phyloP scores from a whole-genome alignment of 2,329 filamentous ascomycete genomes.

The Aspergillus unguis region DNA sequence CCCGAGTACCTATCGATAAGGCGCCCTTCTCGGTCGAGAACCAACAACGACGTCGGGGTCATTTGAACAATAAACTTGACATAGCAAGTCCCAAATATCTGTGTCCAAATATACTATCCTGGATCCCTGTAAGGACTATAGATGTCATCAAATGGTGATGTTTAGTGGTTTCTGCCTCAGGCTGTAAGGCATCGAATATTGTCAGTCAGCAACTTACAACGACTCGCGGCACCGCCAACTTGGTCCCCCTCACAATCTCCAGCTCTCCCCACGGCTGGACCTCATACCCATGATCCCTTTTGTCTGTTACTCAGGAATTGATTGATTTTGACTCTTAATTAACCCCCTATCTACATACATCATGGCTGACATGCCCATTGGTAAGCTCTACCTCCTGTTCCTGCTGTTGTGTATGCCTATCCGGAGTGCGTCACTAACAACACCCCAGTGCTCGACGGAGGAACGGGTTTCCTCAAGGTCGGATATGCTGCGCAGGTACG shows the following conservation, averaged over 20 bases:
- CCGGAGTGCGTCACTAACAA: slow-evolving; percentile 22
- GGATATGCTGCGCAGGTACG: slow-evolving; percentile 85
- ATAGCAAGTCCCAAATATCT: background rate
- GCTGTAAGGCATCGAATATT: slow-evolving; percentile 6
- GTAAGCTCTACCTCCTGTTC: slow-evolving; percentile 28
- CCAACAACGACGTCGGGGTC: background rate
- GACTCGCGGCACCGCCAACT: slow-evolving; percentile 7
- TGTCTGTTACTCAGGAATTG: slow-evolving; percentile 12
- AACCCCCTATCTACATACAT: slow-evolving; percentile 14
- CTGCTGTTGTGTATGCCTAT: slow-evolving; percentile 9
- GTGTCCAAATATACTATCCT: no score
- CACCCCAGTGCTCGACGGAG: slow-evolving; percentile 88
- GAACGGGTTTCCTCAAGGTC: slow-evolving; percentile 99
- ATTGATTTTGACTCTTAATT: slow-evolving; percentile 1
- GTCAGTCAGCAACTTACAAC: slow-evolving; percentile 12
- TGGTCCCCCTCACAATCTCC: slow-evolving; percentile 9
- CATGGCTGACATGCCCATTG: slow-evolving; percentile 52
- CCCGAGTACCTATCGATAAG: slow-evolving; percentile 8
- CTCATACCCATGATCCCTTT: slow-evolving; percentile 14
- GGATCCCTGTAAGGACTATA: background rate
- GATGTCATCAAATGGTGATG: background rate
- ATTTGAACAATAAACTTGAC: background rate
- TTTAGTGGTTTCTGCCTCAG: background rate
- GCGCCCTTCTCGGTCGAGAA: slow-evolving; percentile 18
- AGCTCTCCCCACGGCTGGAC: slow-evolving; percentile 13